Percentiles rank a stretch among this genome's conserved stretches.
These are phyloP conservation scores for Xylariaceae sp. DNA, from an alignment of 2,329 filamentous ascomycete genomes.

Conservation along the genomic window DNA sequence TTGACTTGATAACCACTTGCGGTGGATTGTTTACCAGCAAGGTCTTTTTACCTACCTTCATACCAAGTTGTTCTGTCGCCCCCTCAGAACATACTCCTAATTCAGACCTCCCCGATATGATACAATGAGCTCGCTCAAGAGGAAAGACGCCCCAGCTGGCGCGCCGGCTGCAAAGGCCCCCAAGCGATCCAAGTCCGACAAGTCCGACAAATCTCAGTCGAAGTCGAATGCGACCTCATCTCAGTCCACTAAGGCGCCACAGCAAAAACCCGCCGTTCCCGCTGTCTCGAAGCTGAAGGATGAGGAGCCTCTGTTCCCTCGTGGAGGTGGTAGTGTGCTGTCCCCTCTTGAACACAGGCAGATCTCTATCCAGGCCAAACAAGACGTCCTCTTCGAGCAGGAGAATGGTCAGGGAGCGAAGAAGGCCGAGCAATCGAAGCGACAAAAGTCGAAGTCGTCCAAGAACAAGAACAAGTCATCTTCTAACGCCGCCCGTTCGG, in stretches of 20 bases:
- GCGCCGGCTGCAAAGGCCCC: slow-evolving; percentile 46
- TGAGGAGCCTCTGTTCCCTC: slow-evolving; percentile 85
- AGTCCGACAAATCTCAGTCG: slow-evolving; percentile 31
- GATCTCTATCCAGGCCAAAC: slow-evolving; percentile 87
- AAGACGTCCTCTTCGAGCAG: slow-evolving; percentile 87
- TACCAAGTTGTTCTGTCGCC: neutral
- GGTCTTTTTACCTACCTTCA: neutral
- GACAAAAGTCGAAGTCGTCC: slow-evolving; percentile 50
- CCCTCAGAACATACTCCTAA: slow-evolving; percentile 6
- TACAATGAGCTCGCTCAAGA: slow-evolving; percentile 52
- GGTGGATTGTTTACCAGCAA: neutral
- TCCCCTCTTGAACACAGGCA: slow-evolving; percentile 95
- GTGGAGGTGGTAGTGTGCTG: slow-evolving; percentile 84
- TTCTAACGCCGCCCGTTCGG: slow-evolving; percentile 48
- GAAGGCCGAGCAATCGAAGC: slow-evolving; percentile 44
- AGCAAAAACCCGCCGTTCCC: slow-evolving; percentile 28
- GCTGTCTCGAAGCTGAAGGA: slow-evolving; percentile 53
- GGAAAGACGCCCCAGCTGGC: slow-evolving; percentile 52
- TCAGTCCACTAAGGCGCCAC: slow-evolving; percentile 24
- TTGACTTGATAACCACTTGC: slow-evolving; percentile 3
- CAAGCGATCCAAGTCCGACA: slow-evolving; percentile 42
- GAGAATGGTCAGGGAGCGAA: slow-evolving; percentile 51
- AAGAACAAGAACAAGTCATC: slow-evolving; percentile 47
- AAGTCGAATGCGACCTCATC: slow-evolving; percentile 33
- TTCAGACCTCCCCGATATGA: slow-evolving; percentile 19